Percentiles rank a stretch among this genome's conserved stretches.
phyloP scores from a whole-genome alignment of 768 basidiomycete species.

The Pleurotus cornucopiae region DNA sequence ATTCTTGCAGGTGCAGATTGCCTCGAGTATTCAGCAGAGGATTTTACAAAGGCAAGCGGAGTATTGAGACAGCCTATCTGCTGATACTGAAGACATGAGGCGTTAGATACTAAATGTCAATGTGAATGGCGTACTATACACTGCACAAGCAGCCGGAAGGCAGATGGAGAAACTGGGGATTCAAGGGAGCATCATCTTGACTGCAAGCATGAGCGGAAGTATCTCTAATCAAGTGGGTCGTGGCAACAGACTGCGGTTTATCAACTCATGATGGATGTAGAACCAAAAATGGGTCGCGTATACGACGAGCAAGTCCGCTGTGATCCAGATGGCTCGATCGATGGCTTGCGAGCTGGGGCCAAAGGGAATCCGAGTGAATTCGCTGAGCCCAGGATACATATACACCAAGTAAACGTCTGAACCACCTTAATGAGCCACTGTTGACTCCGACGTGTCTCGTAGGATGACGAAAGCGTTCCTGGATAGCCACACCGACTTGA shows the following conservation, averaged over 20 bases:
- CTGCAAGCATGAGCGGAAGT: slow-evolving; percentile 60
- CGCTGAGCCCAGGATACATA: slow-evolving; percentile 69
- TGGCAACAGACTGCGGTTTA: background rate
- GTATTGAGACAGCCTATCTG: background rate
- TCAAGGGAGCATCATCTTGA: slow-evolving; percentile 53
- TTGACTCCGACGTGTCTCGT: background rate
- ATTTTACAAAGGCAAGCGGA: slow-evolving; percentile 48
- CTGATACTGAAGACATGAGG: background rate
- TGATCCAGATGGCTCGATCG: slow-evolving; percentile 74
- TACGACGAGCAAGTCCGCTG: slow-evolving; percentile 72
- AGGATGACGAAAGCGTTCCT: slow-evolving; percentile 63
- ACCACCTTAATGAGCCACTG: background rate
- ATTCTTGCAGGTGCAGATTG: slow-evolving; percentile 47
- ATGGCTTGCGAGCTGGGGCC: slow-evolving; percentile 73
- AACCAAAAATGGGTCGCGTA: slow-evolving; percentile 69
- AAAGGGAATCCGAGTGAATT: slow-evolving; percentile 66
- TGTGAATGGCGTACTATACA: slow-evolving; percentile 52
- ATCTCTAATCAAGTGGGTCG: slow-evolving; percentile 53
- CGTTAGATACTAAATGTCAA: slow-evolving; percentile 58
- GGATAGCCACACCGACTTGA: slow-evolving; percentile 47
- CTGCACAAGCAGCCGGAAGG: slow-evolving; percentile 56
- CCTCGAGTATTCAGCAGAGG: slow-evolving; percentile 50
- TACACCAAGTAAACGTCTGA: slow-evolving; percentile 47
- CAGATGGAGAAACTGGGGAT: slow-evolving; percentile 49
- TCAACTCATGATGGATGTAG: slow-evolving; percentile 22